phyloP scores from a whole-genome alignment of 495 filamentous ascomycete genomes.

The Aspergillus olivimuriae region DNA sequence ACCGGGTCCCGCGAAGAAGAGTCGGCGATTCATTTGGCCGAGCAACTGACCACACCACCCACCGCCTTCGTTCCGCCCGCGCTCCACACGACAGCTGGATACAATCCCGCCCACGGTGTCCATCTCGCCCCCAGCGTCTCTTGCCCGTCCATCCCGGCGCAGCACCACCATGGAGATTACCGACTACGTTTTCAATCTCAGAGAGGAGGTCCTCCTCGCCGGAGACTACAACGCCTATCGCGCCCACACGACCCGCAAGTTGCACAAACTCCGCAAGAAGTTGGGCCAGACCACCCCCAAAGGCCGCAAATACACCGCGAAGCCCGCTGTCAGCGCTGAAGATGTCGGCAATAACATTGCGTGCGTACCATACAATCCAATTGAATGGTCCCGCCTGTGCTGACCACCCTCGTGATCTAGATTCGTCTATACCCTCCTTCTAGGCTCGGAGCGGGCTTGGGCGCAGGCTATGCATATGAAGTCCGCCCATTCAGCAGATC shows the following conservation, averaged over 20 bases:
- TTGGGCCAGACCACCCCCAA: conserved; percentile 75
- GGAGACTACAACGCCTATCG: conserved; percentile 88
- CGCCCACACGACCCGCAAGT: conserved; percentile 67
- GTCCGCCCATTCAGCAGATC: conserved; percentile 69
- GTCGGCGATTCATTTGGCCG: conserved; percentile 36
- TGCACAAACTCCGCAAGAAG: conserved; percentile 79
- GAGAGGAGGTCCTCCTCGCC: conserved; percentile 75
- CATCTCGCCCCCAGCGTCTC: too few species aligned
- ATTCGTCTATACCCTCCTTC: conserved; percentile 71
- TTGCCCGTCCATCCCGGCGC: background rate
- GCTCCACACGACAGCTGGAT: conserved; percentile 2
- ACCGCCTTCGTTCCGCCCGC: conserved; percentile 12
- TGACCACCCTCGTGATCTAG: conserved; percentile 38
- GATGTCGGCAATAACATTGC: conserved; percentile 71
- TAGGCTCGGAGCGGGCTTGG: conserved; percentile 89
- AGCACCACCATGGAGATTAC: conserved; percentile 76
- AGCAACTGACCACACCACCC: conserved; percentile 28
- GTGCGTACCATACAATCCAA: conserved; percentile 41
- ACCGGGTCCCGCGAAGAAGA: conserved; percentile 12
- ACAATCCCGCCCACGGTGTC: background rate
- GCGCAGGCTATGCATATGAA: conserved; percentile 96
- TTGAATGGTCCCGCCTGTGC: background rate
- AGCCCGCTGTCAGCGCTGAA: conserved; percentile 63
- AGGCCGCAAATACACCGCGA: conserved; percentile 75
- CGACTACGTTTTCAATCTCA: conserved; percentile 64